A percentile compares a stretch with the other conserved stretches of the same genome.
Evolutionary conservation across 148 eudicot genomes (phyloP).

Genomic region (Camellia japonica): DNA sequence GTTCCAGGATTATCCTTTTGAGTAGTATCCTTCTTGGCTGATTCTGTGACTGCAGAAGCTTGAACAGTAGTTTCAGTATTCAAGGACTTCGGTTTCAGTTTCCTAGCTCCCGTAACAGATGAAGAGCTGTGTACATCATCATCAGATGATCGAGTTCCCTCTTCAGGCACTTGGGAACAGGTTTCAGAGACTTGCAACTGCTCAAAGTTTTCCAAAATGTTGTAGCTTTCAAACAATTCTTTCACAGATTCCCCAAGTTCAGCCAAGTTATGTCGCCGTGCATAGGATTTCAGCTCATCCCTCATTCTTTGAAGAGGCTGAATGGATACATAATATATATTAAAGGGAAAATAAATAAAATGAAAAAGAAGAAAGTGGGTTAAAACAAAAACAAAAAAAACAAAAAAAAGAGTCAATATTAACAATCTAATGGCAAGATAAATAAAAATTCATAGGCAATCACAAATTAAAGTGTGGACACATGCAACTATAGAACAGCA

Average conservation of each 20-base stretch:
- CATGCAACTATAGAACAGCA: background rate
- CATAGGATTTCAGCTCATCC: slow-evolving; percentile 73
- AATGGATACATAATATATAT: background rate
- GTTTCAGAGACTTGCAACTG: slow-evolving; percentile 62
- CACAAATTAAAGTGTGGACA: background rate
- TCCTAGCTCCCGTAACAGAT: slow-evolving; percentile 43
- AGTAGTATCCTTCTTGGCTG: slow-evolving; percentile 27
- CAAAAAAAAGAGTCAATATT: background rate
- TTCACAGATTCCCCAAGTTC: slow-evolving; percentile 52
- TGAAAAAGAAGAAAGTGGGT: background rate
- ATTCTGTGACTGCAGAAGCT: slow-evolving; percentile 37
- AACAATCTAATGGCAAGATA: background rate
- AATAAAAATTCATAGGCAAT: background rate
- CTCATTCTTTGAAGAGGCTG: slow-evolving; percentile 71
- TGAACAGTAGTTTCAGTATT: slow-evolving; percentile 29
- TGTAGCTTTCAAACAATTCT: slow-evolving; percentile 62
- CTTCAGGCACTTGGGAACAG: slow-evolving; percentile 53
- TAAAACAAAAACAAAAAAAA: background rate
- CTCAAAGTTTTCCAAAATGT: slow-evolving; percentile 54
- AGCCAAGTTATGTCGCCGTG: slow-evolving; percentile 51
- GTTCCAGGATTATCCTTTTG: slow-evolving; percentile 27
- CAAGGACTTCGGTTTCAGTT: slow-evolving; percentile 24
- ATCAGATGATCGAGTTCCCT: slow-evolving; percentile 47
- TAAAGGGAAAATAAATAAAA: background rate
- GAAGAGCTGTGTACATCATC: slow-evolving; percentile 58